phyloP scores from a whole-genome alignment of 768 basidiomycete species.

The Amanita inopinata region DNA sequence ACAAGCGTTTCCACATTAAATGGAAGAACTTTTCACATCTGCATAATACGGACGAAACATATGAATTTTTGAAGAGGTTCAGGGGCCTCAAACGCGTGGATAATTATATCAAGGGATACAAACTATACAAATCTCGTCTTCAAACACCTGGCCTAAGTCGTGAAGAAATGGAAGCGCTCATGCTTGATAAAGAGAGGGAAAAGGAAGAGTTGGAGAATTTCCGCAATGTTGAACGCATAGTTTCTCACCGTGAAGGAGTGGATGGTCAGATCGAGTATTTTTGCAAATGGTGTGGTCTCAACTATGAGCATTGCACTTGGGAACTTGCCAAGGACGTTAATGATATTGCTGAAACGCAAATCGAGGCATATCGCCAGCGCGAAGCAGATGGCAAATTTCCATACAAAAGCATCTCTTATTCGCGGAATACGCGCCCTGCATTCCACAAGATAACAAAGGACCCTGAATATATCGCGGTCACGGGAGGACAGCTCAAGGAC shows the following conservation, averaged over 20 bases:
- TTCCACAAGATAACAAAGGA: slow-evolving; percentile 83
- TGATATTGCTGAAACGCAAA: slow-evolving; percentile 64
- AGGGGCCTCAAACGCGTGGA: slow-evolving; percentile 95
- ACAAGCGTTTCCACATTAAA: slow-evolving; percentile 95
- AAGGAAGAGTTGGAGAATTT: slow-evolving; percentile 87
- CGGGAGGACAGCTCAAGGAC: slow-evolving; percentile 87
- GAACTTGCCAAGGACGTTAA: slow-evolving; percentile 77
- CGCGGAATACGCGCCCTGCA: slow-evolving; percentile 55
- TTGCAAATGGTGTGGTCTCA: slow-evolving; percentile 93
- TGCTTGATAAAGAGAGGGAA: slow-evolving; percentile 84
- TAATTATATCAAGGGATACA: slow-evolving; percentile 95
- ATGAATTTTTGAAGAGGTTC: slow-evolving; percentile 92
- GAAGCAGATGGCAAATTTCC: slow-evolving; percentile 78
- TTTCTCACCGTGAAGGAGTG: slow-evolving; percentile 62
- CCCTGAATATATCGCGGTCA: slow-evolving; percentile 71
- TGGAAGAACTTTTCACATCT: slow-evolving; percentile 98
- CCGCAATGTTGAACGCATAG: slow-evolving; percentile 86
- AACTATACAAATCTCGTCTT: slow-evolving; percentile 58
- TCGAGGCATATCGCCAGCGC: slow-evolving; percentile 70
- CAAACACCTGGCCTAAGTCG: slow-evolving; percentile 56
- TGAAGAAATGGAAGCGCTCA: slow-evolving; percentile 84
- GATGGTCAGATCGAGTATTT: slow-evolving; percentile 72
- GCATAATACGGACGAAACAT: slow-evolving; percentile 98
- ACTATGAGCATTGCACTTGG: slow-evolving; percentile 96
- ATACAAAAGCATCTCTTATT: slow-evolving; percentile 68